A percentile compares a stretch with the other conserved stretches of the same genome.
Conservation (phyloP, 169 alveolate species). For the Eimeria acervulina region DNA sequence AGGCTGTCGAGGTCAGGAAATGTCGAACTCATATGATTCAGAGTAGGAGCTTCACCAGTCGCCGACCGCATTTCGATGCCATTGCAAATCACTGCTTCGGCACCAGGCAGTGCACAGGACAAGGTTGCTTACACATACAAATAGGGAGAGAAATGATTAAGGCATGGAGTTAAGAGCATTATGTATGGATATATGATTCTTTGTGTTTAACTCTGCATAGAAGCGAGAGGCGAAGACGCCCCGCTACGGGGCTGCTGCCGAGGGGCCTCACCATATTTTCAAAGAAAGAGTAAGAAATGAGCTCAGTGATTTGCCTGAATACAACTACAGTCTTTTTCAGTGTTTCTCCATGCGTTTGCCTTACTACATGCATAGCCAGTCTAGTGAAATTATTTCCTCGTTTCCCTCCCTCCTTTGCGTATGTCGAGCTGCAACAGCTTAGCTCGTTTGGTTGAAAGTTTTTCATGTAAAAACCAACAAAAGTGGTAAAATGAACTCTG, state of each 20-base stretch:
- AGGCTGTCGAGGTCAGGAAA: neutral
- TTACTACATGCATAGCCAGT: neutral
- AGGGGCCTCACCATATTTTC: slow-evolving; percentile 12
- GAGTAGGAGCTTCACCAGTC: neutral
- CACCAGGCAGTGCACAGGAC: neutral
- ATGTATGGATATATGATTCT: neutral
- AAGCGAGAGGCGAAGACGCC: neutral
- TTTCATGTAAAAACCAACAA: neutral
- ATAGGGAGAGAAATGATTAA: neutral
- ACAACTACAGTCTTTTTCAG: neutral
- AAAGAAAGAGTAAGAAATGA: neutral
- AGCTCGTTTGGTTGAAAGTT: neutral
- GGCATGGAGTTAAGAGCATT: neutral
- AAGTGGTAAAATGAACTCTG: neutral
- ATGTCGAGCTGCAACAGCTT: neutral
- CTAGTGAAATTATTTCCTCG: neutral
- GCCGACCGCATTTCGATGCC: slow-evolving; percentile 9
- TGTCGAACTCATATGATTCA: neutral
- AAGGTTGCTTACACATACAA: neutral
- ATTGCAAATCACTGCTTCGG: neutral
- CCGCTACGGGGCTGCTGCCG: slow-evolving; percentile 32
- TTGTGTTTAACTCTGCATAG: neutral
- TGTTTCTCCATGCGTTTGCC: neutral
- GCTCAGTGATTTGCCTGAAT: neutral
- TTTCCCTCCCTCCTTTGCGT: neutral